Evolutionary conservation across 208 protist species (phyloP), one percentile per base, ranked within the genome.

Genomic region (Zelonia costaricensis): DNA sequence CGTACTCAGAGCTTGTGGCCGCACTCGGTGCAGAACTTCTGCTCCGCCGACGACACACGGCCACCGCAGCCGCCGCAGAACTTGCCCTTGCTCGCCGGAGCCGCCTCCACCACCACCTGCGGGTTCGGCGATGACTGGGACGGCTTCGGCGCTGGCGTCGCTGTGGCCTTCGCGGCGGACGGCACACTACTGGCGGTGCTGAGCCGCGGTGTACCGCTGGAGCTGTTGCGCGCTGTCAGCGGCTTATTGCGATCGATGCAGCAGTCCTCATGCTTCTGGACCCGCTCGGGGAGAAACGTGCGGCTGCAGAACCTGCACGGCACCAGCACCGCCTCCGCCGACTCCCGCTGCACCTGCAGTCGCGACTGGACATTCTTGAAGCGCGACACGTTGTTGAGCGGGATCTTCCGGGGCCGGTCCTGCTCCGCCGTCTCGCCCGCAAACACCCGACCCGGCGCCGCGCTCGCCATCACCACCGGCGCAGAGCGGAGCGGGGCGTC

Each of bases 341-440:
- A 51, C 40, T 44, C 30, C 16, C 54, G 10, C 62, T 86, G 69
- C 48, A 78, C 15, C 52, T 89, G 81, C 38, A 93, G 44, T 42
- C 80, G 74, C 39, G 87, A 93, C 57, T 62, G 65, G 1, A 93
- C 87, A 42, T 89, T 86, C 68, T 89, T 86, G 59, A 94, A 91
- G 35, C 69, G 75, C 10, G 84, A 91, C 0, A 91, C 82, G 58
- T 94, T 94, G 65, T 91, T 94, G 23, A 91, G 69, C 3, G 39
- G 66, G 22, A 91, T 94, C 59, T 65, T 86, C 62, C 77, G 76
- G 6, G 57, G 51, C 0, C 30, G 27, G 6, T 63, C 53, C n/a
- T n/a, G n/a, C n/a, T n/a, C n/a, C n/a, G n/a, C n/a, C n/a, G n/a
- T n/a, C n/a, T n/a, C n/a, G n/a, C n/a, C n/a, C n/a, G n/a, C n/a